Evolutionary conservation across 2,329 filamentous ascomycete species (phyloP).

Genomic region (Seiridium cupressi): DNA sequence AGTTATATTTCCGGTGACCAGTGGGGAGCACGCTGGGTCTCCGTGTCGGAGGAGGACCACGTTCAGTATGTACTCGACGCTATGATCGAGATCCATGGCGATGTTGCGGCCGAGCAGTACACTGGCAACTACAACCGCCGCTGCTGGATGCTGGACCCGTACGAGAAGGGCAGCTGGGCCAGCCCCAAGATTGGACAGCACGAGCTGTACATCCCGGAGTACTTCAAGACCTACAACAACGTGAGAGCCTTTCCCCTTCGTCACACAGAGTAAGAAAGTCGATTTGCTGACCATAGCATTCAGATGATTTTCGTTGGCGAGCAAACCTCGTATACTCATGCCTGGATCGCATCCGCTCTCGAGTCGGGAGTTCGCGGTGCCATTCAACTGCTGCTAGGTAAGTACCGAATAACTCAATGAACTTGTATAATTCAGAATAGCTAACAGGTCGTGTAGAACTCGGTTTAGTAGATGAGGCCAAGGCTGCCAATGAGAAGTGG

Average conservation of each 20-base stretch:
- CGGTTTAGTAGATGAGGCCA: slow-evolving; percentile 69
- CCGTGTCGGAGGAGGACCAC: slow-evolving; percentile 57
- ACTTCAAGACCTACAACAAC: slow-evolving; percentile 67
- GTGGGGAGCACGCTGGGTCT: slow-evolving; percentile 36
- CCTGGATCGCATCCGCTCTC: slow-evolving; percentile 66
- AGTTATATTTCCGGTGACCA: slow-evolving; percentile 50
- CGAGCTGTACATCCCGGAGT: slow-evolving; percentile 68
- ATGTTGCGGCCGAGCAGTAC: slow-evolving; percentile 57
- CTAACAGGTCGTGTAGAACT: slow-evolving; percentile 37
- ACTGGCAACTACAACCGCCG: slow-evolving; percentile 64
- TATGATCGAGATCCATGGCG: slow-evolving; percentile 67
- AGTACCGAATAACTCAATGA: not conserved
- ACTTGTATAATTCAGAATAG: not conserved
- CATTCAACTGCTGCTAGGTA: slow-evolving; percentile 55
- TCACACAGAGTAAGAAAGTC: not conserved
- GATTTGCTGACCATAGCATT: not conserved
- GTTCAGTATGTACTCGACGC: slow-evolving; percentile 61
- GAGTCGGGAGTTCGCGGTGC: slow-evolving; percentile 67
- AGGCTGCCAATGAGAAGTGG: slow-evolving; percentile 61
- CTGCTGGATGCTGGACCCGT: slow-evolving; percentile 64
- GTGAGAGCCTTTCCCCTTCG: slow-evolving; percentile 23
- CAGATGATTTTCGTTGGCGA: slow-evolving; percentile 68
- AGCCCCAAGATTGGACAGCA: slow-evolving; percentile 62
- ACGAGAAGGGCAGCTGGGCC: slow-evolving; percentile 63
- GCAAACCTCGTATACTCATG: slow-evolving; percentile 70